Conservation (phyloP, 352 stramenopile genomes). For the Pythium sp. region DNA sequence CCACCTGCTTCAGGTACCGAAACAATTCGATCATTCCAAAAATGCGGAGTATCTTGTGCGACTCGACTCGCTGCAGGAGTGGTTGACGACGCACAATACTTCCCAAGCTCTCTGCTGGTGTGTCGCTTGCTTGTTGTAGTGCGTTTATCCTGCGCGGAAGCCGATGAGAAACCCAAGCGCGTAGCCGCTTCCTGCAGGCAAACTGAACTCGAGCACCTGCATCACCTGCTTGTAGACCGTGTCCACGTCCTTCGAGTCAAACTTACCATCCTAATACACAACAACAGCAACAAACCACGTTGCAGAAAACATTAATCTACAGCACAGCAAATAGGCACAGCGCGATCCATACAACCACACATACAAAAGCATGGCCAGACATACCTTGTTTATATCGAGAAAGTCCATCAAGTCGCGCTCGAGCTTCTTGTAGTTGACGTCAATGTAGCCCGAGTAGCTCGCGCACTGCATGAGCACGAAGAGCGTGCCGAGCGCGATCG, state of each 20-base stretch:
- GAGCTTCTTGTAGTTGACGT: slow-evolving; percentile 92
- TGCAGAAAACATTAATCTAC: not conserved
- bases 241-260: slow-evolving; percentile 78
- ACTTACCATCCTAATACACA: slow-evolving; percentile 46
- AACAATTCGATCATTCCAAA: not conserved
- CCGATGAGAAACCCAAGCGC: slow-evolving; percentile 69
- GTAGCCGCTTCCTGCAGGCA: slow-evolving; percentile 76
- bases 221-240: slow-evolving; percentile 73
- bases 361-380: not conserved
- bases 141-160: slow-evolving; percentile 62
- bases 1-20: too few species aligned
- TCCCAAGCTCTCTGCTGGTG: not conserved
- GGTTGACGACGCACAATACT: not conserved
- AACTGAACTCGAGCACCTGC: slow-evolving; percentile 75
- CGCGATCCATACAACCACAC: not conserved
- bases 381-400: slow-evolving; percentile 81
- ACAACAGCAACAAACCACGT: slow-evolving; percentile 5
- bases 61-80: not conserved
- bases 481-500: slow-evolving; percentile 74
- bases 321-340: not conserved
- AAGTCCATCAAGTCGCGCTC: slow-evolving; percentile 67
- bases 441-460: slow-evolving; percentile 89
- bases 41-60: not conserved
- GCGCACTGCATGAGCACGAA: slow-evolving; percentile 89
- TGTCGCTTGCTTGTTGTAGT: not conserved